These are phyloP conservation scores for Astragalus membranaceus DNA, from an alignment of 306 rosid genomes.

Conservation along the genomic window DNA sequence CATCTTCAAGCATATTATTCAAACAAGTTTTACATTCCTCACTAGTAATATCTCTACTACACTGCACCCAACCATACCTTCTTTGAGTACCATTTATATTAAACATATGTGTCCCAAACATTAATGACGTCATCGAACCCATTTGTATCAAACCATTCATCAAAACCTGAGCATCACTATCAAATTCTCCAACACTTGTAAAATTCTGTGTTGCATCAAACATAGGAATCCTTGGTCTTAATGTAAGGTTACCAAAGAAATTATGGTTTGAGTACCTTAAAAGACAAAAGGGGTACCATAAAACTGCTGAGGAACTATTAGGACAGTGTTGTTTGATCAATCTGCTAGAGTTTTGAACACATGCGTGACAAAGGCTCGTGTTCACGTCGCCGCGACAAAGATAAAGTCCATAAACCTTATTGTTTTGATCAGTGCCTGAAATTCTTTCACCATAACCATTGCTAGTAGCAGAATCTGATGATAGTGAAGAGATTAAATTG, in stretches of 20 bases:
- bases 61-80: constrained; percentile 44
- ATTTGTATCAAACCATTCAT: constrained; percentile 40
- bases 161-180: constrained; percentile 32
- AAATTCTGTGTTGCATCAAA: constrained; percentile 29
- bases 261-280: constrained; percentile 31
- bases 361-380: constrained; percentile 23
- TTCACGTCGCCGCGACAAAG: constrained; percentile 36
- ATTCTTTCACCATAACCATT: constrained; percentile 33
- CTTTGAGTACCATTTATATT: constrained; percentile 43
- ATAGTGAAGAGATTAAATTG: constrained; percentile 15
- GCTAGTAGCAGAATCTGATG: constrained; percentile 30
- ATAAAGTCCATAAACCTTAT: constrained; percentile 29
- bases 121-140: constrained; percentile 13
- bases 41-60: constrained; percentile 34
- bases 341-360: constrained; percentile 32
- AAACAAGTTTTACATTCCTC: constrained; percentile 42
- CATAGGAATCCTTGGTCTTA: constrained; percentile 33
- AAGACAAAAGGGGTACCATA: constrained; percentile 37
- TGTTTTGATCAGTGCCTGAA: constrained; percentile 7
- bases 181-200: constrained; percentile 37
- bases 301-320: constrained; percentile 28
- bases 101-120: constrained; percentile 43
- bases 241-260: constrained; percentile 27
- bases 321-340: constrained; percentile 34
- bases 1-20: constrained; percentile 34